Percentiles rank a stretch among this genome's conserved stretches.
Conservation (phyloP, 2,329 filamentous ascomycete genomes). For the Tolypocladium amazonense region DNA sequence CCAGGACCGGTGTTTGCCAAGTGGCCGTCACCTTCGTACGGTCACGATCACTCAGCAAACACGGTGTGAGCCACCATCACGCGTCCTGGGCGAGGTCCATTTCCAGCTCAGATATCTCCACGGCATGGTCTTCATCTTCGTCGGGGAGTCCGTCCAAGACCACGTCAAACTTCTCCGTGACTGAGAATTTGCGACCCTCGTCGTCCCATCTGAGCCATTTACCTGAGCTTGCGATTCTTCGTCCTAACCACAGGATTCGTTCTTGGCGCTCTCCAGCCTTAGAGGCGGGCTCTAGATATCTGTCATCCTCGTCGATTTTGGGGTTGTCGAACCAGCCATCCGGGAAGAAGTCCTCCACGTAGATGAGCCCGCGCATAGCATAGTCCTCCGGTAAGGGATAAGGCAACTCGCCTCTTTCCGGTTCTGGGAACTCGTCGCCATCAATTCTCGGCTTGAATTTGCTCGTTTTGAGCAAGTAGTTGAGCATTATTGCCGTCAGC, state of each 20-base stretch:
- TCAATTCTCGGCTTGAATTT: slow-evolving; percentile 25
- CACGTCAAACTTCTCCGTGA: slow-evolving; percentile 24
- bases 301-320: slow-evolving; percentile 56
- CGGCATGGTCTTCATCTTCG: neutral
- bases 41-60: neutral
- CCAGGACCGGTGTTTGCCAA: neutral
- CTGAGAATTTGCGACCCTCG: slow-evolving; percentile 24
- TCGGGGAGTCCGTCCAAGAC: slow-evolving; percentile 14
- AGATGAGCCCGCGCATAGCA: slow-evolving; percentile 52
- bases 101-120: neutral
- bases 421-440: slow-evolving; percentile 34
- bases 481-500: slow-evolving; percentile 25
- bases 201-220: slow-evolving; percentile 37
- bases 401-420: slow-evolving; percentile 26
- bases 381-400: slow-evolving; percentile 61
- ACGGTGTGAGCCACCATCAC: neutral
- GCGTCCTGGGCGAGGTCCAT: neutral
- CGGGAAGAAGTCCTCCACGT: slow-evolving; percentile 48
- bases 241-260: slow-evolving; percentile 48
- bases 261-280: slow-evolving; percentile 47
- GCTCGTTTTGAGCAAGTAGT: slow-evolving; percentile 17
- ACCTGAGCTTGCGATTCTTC: slow-evolving; percentile 29
- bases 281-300: slow-evolving; percentile 49
- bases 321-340: slow-evolving; percentile 45
- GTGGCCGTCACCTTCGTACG: neutral